Evolutionary conservation across 352 stramenopile species (phyloP).

Genomic region (Phytophthora capsici): DNA sequence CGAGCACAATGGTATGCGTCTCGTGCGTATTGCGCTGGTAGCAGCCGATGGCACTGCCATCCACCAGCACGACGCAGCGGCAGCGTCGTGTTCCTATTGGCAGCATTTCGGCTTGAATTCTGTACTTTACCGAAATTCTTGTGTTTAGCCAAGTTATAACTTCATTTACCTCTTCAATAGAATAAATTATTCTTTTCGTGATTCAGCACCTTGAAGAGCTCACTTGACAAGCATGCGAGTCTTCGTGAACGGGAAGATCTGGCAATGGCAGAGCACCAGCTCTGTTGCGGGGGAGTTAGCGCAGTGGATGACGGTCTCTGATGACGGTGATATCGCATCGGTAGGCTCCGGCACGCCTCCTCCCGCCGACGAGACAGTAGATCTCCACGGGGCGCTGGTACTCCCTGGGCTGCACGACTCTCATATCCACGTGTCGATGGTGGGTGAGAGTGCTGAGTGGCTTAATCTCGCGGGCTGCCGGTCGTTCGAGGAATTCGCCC

Average conservation of each 20-base stretch:
- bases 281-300: slow-evolving; percentile 29
- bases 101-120: background rate
- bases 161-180: background rate
- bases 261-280: slow-evolving; percentile 51
- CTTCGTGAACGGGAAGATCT: slow-evolving; percentile 77
- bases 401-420: slow-evolving; percentile 89
- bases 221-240: slow-evolving; percentile 43
- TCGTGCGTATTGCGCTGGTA: slow-evolving; percentile 55
- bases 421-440: slow-evolving; percentile 89
- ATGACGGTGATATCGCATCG: slow-evolving; percentile 46
- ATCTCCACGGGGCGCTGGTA: slow-evolving; percentile 67
- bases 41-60: slow-evolving; percentile 55
- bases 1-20: slow-evolving; percentile 68
- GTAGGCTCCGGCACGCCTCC: slow-evolving; percentile 39
- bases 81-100: slow-evolving; percentile 27
- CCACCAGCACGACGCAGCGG: slow-evolving; percentile 56
- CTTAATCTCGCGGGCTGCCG: slow-evolving; percentile 77
- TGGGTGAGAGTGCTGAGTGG: slow-evolving; percentile 86
- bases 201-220: no score
- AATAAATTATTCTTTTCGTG: no score
- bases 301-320: slow-evolving; percentile 66
- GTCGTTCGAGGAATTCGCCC: slow-evolving; percentile 77
- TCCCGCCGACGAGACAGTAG: slow-evolving; percentile 33
- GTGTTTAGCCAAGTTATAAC: no score
- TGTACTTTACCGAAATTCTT: no score